phyloP scores from a whole-genome alignment of 495 filamentous ascomycete species.

The Penicillium argentinense region DNA sequence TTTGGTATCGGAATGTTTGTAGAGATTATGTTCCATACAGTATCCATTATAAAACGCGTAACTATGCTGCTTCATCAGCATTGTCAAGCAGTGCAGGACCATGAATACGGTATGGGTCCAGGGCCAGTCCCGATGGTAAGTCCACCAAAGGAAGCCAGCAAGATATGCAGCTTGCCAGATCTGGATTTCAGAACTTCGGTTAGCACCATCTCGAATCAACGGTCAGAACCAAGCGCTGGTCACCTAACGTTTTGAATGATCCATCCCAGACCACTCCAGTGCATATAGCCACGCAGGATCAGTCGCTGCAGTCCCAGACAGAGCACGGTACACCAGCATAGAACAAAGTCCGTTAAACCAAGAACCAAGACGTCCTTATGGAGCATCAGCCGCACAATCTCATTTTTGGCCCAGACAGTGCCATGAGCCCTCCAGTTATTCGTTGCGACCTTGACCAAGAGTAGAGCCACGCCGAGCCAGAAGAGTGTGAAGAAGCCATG shows the following conservation, averaged over 20 bases:
- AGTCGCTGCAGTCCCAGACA: constrained; percentile 59
- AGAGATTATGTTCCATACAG: too few relatives aligned
- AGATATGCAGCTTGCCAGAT: constrained; percentile 67
- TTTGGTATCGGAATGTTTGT: too few relatives aligned
- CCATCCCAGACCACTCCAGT: constrained; percentile 67
- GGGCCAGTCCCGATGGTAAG: constrained; percentile 67
- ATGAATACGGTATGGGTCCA: constrained; percentile 76
- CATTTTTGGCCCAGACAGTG: constrained; percentile 61
- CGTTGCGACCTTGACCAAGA: constrained; percentile 61
- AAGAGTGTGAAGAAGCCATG: constrained; percentile 78
- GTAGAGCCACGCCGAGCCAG: constrained; percentile 64
- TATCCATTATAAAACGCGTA: constrained; percentile 77
- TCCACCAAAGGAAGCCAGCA: constrained; percentile 55
- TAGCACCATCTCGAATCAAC: not conserved
- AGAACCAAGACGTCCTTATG: constrained; percentile 63
- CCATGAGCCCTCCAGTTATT: constrained; percentile 65
- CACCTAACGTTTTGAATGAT: constrained; percentile 59
- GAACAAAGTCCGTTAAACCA: constrained; percentile 62
- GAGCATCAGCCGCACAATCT: constrained; percentile 70
- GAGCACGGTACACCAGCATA: constrained; percentile 59
- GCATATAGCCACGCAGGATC: constrained; percentile 51
- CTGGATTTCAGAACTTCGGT: constrained; percentile 11
- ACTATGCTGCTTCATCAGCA: constrained; percentile 80
- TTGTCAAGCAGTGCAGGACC: constrained; percentile 66
- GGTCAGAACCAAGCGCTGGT: too few relatives aligned